Evolutionary conservation across 2,329 filamentous ascomycete genomes (phyloP).

Genomic region (Ascochyta lentis): DNA sequence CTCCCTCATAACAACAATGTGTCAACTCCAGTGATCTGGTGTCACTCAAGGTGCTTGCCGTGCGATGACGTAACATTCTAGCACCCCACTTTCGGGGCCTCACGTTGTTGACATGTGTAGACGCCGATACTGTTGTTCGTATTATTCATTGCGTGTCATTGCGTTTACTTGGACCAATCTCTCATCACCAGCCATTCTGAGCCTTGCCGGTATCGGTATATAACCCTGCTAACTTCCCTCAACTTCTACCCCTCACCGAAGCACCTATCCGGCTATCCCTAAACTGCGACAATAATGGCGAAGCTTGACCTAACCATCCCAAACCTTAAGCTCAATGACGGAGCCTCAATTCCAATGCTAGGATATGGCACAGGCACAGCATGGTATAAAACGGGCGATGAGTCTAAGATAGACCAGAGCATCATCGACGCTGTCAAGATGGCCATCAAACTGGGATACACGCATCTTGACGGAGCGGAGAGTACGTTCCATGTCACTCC

Average conservation of each 20-base stretch:
- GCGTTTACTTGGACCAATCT: not conserved
- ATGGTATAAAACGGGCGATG: constrained; percentile 62
- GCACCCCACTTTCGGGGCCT: constrained; percentile 15
- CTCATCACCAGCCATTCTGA: not conserved
- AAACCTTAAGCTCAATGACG: constrained; percentile 74
- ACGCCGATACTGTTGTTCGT: constrained; percentile 19
- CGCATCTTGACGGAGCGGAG: constrained; percentile 78
- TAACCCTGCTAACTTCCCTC: not conserved
- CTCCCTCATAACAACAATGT: not conserved
- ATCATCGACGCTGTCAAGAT: constrained; percentile 63
- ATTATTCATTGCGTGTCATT: constrained; percentile 12
- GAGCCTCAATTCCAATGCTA: constrained; percentile 73
- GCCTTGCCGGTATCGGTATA: constrained; percentile 3
- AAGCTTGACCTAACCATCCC: constrained; percentile 59
- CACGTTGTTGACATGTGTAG: constrained; percentile 12
- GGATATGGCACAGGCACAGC: constrained; percentile 77
- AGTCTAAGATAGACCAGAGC: constrained; percentile 62
- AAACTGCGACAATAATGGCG: constrained; percentile 41
- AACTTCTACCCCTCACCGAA: not conserved
- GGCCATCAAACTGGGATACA: constrained; percentile 73
- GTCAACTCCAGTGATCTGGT: not conserved
- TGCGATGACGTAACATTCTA: constrained; percentile 12
- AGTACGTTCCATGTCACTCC: constrained; percentile 50
- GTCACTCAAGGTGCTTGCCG: not conserved
- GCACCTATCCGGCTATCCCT: not conserved